These are phyloP conservation scores for Suillus fuscotomentosus DNA, from an alignment of 768 basidiomycete genomes.

Conservation along the genomic window DNA sequence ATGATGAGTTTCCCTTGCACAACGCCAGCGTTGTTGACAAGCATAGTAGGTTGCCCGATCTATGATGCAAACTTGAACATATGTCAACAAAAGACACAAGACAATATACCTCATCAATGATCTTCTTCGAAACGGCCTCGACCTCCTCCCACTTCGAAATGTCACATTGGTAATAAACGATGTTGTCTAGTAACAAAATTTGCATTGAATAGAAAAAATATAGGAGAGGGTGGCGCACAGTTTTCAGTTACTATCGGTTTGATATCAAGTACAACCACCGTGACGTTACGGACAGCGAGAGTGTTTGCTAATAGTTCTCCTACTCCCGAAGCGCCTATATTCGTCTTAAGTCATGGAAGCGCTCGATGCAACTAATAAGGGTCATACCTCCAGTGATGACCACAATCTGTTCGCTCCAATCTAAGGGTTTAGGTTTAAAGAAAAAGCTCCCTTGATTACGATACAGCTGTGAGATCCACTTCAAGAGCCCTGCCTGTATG, in stretches of 20 bases:
- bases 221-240: conserved; percentile 41
- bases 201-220: not conserved
- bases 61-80: conserved; percentile 27
- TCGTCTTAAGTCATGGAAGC: not conserved
- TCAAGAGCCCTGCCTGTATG: conserved; percentile 53
- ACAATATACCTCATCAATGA: conserved; percentile 69
- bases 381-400: conserved; percentile 86
- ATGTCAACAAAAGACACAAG: not conserved
- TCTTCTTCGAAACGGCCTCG: conserved; percentile 63
- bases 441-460: conserved; percentile 71
- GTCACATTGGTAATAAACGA: conserved; percentile 87
- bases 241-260: conserved; percentile 77
- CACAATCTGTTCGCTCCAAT: conserved; percentile 90
- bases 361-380: not conserved
- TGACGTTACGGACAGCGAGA: conserved; percentile 76
- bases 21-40: conserved; percentile 95
- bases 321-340: conserved; percentile 79
- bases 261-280: conserved; percentile 84
- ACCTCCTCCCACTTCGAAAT: conserved; percentile 89
- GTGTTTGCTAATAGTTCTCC: conserved; percentile 89
- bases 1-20: conserved; percentile 86
- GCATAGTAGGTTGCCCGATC: conserved; percentile 85
- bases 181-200: conserved; percentile 54
- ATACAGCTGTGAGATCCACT: conserved; percentile 71
- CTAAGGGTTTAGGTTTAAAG: conserved; percentile 56